Base-by-base conservation (phyloP, 495 filamentous ascomycete genomes). In the Jackrogersella multiformis region DNA sequence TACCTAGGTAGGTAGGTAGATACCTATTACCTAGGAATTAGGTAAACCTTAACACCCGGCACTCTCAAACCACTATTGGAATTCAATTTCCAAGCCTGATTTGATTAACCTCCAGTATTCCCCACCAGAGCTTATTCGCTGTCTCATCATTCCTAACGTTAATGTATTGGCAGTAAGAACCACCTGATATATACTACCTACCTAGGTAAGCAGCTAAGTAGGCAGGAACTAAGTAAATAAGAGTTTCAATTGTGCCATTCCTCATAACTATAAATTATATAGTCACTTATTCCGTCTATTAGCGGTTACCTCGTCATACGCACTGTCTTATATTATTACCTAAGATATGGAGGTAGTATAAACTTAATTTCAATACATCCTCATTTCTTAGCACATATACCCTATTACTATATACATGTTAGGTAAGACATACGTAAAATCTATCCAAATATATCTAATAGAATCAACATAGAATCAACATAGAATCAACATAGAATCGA, bases 101-200 rank as follows among this genome's bases (percentile, higher is more conserved):
- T 24, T 48, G 45, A 48, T 48, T 7, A 9, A 52, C 30, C 20
- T 52, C 10, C 10, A n/a, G 13, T 34, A 9, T 35, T 53, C 30
- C 30, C 49, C 49, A 53, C 32, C 16, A 53, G 32, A 53, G 49
- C 49, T 36, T 53, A 45, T 35, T 46, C 21, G 21, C 42, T 4
- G 20, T 6, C 13, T 46, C 10, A n/a, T n/a, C n/a, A n/a, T n/a
- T n/a, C n/a, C n/a, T n/a, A n/a, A n/a, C n/a, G n/a, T n/a, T n/a
- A n/a, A n/a, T n/a, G n/a, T n/a, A n/a, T n/a, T n/a, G n/a, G n/a
- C n/a, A n/a, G n/a, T n/a, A n/a, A n/a, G n/a, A n/a, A n/a, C n/a
- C n/a, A n/a, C n/a, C n/a, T n/a, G n/a, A n/a, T 30, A 30, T 3
- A 7, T 30, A 30, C 26, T 30, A 30, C 3, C 26, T 30, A 30